Evolutionary conservation across 768 basidiomycete genomes (phyloP), one percentile per base, ranked within the genome.

Genomic region (Aureoboletus auriporus): DNA sequence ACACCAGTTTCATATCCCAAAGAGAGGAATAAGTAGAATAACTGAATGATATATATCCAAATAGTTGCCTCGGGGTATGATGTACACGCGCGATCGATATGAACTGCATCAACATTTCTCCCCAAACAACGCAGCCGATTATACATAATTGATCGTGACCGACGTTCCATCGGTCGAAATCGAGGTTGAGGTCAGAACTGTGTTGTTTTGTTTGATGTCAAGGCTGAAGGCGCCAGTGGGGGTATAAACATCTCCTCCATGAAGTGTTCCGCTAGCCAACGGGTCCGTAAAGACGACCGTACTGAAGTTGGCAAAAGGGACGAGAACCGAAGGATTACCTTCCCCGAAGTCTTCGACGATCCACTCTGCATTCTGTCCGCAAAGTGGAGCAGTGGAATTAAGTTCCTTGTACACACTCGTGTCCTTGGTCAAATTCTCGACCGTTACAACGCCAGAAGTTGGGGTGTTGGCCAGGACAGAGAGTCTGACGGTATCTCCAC

Each of bases 161-260:
- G 42, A 29, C 8, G 42, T 39, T 2, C 33, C 51, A 6, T 20
- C 11, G 10, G 28, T 44, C 17, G 46, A 39, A 13, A 43, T 26
- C 26, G 46, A 47, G 45, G 46, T 47, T 36, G 42, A 42, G 41
- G 42, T 47, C 41, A 43, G 10, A 39, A 39, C 41, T 8, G 28
- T n/a, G 3, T 7, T 13, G 9, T 43, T 47, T 8, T 39, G 30
- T n/a, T 33, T 14, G 3, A 47, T 47, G 5, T 47, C 31, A 8
- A 16, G 3, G 28, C 34, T 39, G 2, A 13, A n/a, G 9, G 40
- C 45, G 12, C 26, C 41, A 16, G 37, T 17, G 20, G 50, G 45
- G 10, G 41, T 46, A 11, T 42, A 37, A 23, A 23, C 20, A 23
- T 23, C 20, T 23, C 20, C 20, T 23, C 20, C 20, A 23, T 23